Base-by-base conservation (phyloP, 306 rosid species). In the Dryas alaskensis region DNA sequence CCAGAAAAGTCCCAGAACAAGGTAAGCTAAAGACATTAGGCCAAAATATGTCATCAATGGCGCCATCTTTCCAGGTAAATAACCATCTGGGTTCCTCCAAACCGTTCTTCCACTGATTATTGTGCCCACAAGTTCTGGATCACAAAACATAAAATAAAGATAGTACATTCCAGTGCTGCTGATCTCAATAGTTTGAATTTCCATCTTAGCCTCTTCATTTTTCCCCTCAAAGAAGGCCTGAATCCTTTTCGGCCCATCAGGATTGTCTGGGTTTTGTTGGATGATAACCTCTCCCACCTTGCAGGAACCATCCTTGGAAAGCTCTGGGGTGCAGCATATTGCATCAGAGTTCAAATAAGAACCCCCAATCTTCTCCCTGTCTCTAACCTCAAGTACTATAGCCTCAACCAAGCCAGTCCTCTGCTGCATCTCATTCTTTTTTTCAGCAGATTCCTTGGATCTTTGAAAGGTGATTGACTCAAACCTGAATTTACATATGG, bases 41-140 rank as follows among this genome's bases (percentile, higher is more conserved):
- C 95, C 95, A 31, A 77, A 89, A 80, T 87, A 89, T 17, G 90
- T 87, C 92, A 87, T 89, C 67, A 89, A 65, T 2, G 88, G 92
- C 42, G 77, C 76, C 92, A 89, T 89, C 82, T 89, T 89, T 67
- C 95, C 92, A 0, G 95, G 95, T 54, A 87, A 81, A 78, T 87
- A 89, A 78, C 95, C 92, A 76, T 89, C 87, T 0, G 95, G 92
- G 70, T 87, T 89, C 78, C 92, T 85, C 96, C 96, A 89, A 74
- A 89, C 92, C 9, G 96, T 85, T 66, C 90, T 84, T 79, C 90
- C 92, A 6, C 84, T 80, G 48, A 89, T 80, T 22, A 79, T 43
- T 1, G 96, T 84, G 74, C 80, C 92, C 68, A 81, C 83, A 57
- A 89, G 81, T 52, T 83, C 90, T 70, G 95, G 95, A 84, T 89